Evolutionary conservation across 1,139 yeast species (phyloP), one percentile per base, ranked within the genome.

Genomic region (Geotrichum klebahnii): DNA sequence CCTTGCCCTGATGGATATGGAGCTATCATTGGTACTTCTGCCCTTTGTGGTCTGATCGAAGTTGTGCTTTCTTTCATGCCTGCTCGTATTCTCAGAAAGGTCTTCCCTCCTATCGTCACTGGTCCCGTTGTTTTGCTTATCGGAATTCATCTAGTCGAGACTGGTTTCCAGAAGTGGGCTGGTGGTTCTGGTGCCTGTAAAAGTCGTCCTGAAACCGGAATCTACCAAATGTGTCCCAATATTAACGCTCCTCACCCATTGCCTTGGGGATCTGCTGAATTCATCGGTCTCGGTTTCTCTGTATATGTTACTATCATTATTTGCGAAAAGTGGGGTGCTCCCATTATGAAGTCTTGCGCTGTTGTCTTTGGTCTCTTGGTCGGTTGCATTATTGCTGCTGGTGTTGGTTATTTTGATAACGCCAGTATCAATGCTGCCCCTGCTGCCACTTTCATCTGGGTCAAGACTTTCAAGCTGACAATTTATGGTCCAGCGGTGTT

Each of bases 1-100:
- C 78, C 96, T 1, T 89, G 97, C 68, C 94, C 94, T 2, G 86
- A 84, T 55, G 96, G 94, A 1, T 89, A 87, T 63, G 97, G 96
- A 55, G 80, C 80, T n/a, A 75, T 89, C 40, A 69, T 89, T 56
- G 96, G 85, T 38, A 83, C 95, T 16, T 82, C 88, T n/a, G 74
- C 79, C 47, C 77, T 81, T 16, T 85, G 95, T 68, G 84, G 88
- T 1, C 72, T 89, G 37, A 62, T 88, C 26, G 95, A 87, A 72
- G 74, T 89, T 38, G 60, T 75, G 6, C 66, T 85, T 49, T 82
- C 95, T 1, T 88, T 88, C 65, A 67, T 83, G 58, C 96, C 96
- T 10, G 80, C 96, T 2, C 76, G 73, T 52, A 60, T 75, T 16
- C 75, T 89, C 59, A 87, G 84, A 66, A 80, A 75, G 58, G 65